phyloP scores from a whole-genome alignment of 495 filamentous ascomycete genomes.

The Podospora bellae-mahoneyi region DNA sequence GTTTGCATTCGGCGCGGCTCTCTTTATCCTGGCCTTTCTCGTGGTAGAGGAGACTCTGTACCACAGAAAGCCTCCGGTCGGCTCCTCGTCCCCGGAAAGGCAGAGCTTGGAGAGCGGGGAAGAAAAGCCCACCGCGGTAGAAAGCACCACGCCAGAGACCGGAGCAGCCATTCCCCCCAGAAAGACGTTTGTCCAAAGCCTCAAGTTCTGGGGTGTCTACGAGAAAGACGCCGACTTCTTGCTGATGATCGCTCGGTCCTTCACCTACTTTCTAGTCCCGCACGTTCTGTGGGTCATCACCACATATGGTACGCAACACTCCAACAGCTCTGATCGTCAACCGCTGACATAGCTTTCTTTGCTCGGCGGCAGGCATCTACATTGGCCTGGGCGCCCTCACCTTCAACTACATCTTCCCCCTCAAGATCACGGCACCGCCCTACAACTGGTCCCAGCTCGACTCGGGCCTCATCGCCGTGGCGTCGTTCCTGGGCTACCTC shows the following conservation, averaged over 20 bases:
- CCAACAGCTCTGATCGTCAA: background rate
- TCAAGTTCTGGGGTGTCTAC: slow-evolving; percentile 49
- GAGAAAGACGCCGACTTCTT: slow-evolving; percentile 54
- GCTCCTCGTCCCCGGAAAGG: background rate
- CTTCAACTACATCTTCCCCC: slow-evolving; percentile 59
- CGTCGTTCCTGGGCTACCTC: slow-evolving; percentile 49
- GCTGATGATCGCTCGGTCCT: slow-evolving; percentile 52
- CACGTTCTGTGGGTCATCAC: slow-evolving; percentile 59
- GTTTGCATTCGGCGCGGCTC: slow-evolving; percentile 53
- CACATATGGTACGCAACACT: slow-evolving; percentile 42
- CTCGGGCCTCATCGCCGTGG: slow-evolving; percentile 55
- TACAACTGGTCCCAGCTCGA: slow-evolving; percentile 58
- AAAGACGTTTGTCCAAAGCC: slow-evolving; percentile 46
- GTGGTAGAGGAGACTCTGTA: slow-evolving; percentile 62
- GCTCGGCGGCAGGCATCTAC: slow-evolving; percentile 40
- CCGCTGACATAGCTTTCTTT: slow-evolving; percentile 13
- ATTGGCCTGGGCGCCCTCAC: slow-evolving; percentile 58
- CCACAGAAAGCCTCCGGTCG: slow-evolving; percentile 36
- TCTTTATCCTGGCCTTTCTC: slow-evolving; percentile 57
- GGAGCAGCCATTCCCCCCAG: slow-evolving; percentile 32
- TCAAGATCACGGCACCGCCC: slow-evolving; percentile 52
- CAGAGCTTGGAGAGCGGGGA: slow-evolving; percentile 24
- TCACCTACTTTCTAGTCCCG: slow-evolving; percentile 57
- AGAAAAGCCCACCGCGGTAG: slow-evolving; percentile 25
- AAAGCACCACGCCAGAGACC: slow-evolving; percentile 14